Percentiles rank a stretch among this genome's conserved stretches.
These are phyloP conservation scores for Vinca major DNA, from an alignment of 305 asterid genomes.

Conservation along the genomic window DNA sequence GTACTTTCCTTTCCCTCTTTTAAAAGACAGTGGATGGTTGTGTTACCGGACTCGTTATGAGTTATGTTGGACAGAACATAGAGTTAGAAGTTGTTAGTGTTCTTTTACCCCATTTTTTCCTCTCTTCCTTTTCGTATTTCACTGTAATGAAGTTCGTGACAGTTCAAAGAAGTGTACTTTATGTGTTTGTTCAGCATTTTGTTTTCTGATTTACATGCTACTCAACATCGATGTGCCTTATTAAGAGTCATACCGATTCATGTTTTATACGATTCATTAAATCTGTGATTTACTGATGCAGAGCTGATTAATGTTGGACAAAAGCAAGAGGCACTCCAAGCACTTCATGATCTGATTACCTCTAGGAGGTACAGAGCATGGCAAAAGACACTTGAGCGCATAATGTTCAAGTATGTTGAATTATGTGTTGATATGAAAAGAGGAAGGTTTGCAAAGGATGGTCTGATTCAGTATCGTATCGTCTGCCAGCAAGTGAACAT, in stretches of 20 bases:
- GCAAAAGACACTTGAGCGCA: conserved; percentile 82
- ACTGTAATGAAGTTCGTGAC: not conserved
- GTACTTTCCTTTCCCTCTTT: not conserved
- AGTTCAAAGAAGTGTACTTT: no score
- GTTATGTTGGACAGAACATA: not conserved
- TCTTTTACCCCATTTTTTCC: no score
- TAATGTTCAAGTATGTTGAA: conserved; percentile 88
- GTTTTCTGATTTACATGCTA: not conserved
- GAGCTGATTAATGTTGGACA: conserved; percentile 92
- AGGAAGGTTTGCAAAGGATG: conserved; percentile 98
- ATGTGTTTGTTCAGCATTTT: not conserved
- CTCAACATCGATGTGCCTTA: not conserved
- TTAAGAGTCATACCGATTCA: not conserved
- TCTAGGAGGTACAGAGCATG: conserved; percentile 94
- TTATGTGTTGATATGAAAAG: conserved; percentile 94
- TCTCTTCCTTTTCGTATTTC: not conserved
- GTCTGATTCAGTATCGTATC: conserved; percentile 87
- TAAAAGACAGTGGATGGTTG: not conserved
- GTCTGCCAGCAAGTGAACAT: conserved; percentile 95
- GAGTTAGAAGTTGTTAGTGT: not conserved
- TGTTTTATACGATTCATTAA: not conserved
- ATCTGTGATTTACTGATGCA: conserved; percentile 28
- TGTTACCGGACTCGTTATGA: not conserved
- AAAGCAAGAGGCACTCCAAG: conserved; percentile 94
- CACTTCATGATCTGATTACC: conserved; percentile 84